Base-by-base conservation (phyloP, 176 grass and related monocot genomes). In the Zoysia japonica region DNA sequence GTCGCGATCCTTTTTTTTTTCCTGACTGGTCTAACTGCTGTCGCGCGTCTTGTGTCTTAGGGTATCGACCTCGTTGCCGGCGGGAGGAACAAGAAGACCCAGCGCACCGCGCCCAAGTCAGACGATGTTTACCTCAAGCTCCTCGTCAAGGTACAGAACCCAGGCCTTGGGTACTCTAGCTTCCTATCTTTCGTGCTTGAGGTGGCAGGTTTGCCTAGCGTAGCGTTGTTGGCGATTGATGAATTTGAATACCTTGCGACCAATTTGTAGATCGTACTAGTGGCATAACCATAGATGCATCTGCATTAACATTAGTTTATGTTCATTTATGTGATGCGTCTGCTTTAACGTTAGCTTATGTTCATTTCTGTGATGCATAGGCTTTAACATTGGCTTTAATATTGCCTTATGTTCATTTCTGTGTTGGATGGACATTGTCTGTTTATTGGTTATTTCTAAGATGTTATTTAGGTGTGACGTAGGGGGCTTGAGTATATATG, bases 41-140 rank as follows among this genome's bases (percentile, higher is more conserved):
- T 9, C 43, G 2, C 60, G 36, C 42, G 0, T 79, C 40, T 37
- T 28, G 28, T 41, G 36, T 11, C 4, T 12, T 47, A 93, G 90
- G 90, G 90, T 85, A 93, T 93, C 84, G 90, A 93, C 82, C 87
- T 93, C 62, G 84, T 82, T 2, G 90, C 90, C 68, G 90, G 90
- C 1, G 90, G 90, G 52, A 83, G 90, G 68, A 93, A 86, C 87
- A 93, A 93, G 84, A 93, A 87, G 87, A 77, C 84, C 43, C 87
- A 80, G 87, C 90, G 90, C 81, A 75, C 74, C 7, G 87, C 84
- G 5, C 90, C 90, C 63, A 93, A 78, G 84, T 93, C 90, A 1
- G 84, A 93, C 67, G 90, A 93, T 80, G 87, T 93, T 68, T 93
- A 93, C 77, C 90, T 93, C 72, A 93, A 85, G 77, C 84, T 93